These are phyloP conservation scores for Lachnellula hyalina DNA, from an alignment of 2,329 filamentous ascomycete genomes.

Conservation along the genomic window DNA sequence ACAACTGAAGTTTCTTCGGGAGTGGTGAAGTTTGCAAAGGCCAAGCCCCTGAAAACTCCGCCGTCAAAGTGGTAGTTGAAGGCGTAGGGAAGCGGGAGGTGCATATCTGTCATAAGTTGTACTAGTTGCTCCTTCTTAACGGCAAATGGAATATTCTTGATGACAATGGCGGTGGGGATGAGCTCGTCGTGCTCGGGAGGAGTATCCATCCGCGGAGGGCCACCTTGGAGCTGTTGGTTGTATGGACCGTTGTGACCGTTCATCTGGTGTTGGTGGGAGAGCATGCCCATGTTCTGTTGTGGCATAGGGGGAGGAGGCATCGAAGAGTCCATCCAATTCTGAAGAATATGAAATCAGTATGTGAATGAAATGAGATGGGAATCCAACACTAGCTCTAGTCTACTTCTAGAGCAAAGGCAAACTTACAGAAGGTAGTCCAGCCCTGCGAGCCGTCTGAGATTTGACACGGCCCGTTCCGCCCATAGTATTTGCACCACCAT, in stretches of 20 bases:
- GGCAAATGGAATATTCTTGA: conserved; percentile 99
- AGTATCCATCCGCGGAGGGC: conserved; percentile 15
- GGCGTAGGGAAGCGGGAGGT: conserved; percentile 89
- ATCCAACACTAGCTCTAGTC: too few relatives aligned
- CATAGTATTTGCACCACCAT: conserved; percentile 60
- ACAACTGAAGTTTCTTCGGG: conserved; percentile 89
- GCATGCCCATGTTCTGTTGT: conserved; percentile 35
- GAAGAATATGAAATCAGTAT: conserved; percentile 17
- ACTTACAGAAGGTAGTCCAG: conserved; percentile 70
- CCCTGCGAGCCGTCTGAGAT: conserved; percentile 45
- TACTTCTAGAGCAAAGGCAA: neutral
- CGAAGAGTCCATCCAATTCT: conserved; percentile 61
- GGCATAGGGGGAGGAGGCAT: conserved; percentile 41
- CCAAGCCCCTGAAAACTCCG: conserved; percentile 89
- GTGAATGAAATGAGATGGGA: conserved; percentile 5
- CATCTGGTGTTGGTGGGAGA: conserved; percentile 29
- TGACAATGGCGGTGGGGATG: conserved; percentile 96
- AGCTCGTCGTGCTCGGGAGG: conserved; percentile 61
- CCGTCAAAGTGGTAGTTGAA: conserved; percentile 99
- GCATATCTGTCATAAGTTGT: conserved; percentile 88
- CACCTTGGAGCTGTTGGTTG: conserved; percentile 17
- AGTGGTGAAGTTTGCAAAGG: conserved; percentile 97
- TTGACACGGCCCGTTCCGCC: conserved; percentile 55
- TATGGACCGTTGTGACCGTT: conserved; percentile 34
- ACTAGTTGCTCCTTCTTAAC: conserved; percentile 96